Evolutionary conservation across 164 flowering plant genomes (phyloP).

Genomic region (Berberis thunbergii): DNA sequence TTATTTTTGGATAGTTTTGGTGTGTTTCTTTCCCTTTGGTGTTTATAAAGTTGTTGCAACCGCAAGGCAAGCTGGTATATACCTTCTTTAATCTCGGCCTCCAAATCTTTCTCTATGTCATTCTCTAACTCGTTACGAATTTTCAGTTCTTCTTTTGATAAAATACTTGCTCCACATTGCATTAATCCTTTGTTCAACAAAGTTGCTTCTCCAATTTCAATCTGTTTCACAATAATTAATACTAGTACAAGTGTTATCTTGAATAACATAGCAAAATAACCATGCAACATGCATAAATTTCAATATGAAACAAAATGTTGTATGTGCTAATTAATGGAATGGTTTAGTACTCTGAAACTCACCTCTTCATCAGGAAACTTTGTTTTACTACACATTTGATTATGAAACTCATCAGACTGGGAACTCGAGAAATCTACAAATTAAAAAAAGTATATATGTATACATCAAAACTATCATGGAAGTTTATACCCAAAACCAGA

Average conservation of each 20-base stretch:
- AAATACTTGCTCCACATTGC: neutral
- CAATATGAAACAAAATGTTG: too few species aligned
- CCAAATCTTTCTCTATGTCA: conserved; percentile 51
- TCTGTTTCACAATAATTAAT: neutral
- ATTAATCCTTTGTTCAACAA: neutral
- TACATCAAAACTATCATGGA: too few species aligned
- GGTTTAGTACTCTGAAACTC: neutral
- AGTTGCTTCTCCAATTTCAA: neutral
- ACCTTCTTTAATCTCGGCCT: conserved; percentile 60
- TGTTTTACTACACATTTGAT: neutral
- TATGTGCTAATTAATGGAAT: too few species aligned
- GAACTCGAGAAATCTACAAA: conserved; percentile 19
- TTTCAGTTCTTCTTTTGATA: conserved; percentile 37
- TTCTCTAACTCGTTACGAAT: conserved; percentile 43
- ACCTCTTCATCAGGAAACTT: neutral
- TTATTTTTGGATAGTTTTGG: neutral
- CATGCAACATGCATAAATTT: too few species aligned
- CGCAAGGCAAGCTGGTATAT: conserved; percentile 49
- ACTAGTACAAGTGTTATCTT: too few species aligned
- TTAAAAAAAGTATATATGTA: neutral
- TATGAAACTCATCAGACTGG: neutral
- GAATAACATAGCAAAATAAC: too few species aligned
- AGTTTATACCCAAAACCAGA: too few species aligned
- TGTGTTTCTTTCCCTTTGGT: conserved; percentile 27
- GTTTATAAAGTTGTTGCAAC: conserved; percentile 43